Evolutionary conservation across 1,284 basidiomycete genomes (phyloP).

Genomic region (Volvariella volvacea): DNA sequence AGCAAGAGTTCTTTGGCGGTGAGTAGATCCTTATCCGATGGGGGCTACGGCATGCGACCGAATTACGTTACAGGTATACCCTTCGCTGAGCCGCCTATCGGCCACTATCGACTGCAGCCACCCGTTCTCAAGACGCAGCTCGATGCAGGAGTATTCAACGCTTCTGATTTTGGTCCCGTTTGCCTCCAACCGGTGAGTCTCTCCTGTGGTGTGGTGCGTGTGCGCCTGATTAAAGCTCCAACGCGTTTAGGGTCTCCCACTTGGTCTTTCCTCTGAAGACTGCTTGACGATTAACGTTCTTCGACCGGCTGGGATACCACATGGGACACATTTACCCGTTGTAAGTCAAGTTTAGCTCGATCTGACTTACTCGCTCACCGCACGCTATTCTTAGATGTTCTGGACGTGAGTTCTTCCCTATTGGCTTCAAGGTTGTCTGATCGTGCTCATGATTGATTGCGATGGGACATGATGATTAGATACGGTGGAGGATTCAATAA

Average conservation of each 20-base stretch:
- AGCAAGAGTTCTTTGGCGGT: constrained; percentile 34
- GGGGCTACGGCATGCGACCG: not conserved
- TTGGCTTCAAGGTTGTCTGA: not conserved
- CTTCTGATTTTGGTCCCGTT: constrained; percentile 28
- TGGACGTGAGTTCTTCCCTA: constrained; percentile 24
- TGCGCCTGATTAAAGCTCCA: not conserved
- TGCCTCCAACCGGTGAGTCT: constrained; percentile 29
- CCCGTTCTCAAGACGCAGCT: constrained; percentile 26
- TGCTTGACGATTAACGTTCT: constrained; percentile 42
- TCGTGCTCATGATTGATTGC: constrained; percentile 1
- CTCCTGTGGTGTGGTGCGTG: not conserved
- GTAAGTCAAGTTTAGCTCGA: constrained; percentile 14
- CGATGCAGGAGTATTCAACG: constrained; percentile 23
- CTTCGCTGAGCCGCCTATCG: constrained; percentile 30
- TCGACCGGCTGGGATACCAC: constrained; percentile 26
- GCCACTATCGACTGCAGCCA: constrained; percentile 24
- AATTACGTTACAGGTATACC: constrained; percentile 23
- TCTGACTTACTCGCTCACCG: constrained; percentile 1
- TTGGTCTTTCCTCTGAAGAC: constrained; percentile 31
- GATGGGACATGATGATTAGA: too few relatives aligned
- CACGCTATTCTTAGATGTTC: constrained; percentile 20
- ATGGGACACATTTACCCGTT: constrained; percentile 26
- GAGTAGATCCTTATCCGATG: not conserved
- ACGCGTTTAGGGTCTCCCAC: constrained; percentile 14
- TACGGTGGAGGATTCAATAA: constrained; percentile 30